Evolutionary conservation across 2,329 filamentous ascomycete genomes (phyloP).

Genomic region (Calonectria hawksworthii): DNA sequence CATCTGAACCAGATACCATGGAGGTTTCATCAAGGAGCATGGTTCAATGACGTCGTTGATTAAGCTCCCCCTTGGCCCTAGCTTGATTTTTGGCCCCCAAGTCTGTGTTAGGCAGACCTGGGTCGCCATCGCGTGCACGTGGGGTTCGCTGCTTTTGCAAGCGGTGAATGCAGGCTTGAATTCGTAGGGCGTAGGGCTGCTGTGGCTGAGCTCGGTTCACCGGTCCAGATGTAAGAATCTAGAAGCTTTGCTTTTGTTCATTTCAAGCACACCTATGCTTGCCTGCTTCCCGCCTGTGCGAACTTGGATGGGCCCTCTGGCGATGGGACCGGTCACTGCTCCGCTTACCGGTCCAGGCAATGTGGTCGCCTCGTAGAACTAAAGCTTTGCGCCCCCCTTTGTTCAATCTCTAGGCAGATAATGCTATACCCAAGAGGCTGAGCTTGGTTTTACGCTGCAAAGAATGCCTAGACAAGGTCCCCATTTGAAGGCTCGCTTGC

Average conservation of each 20-base stretch:
- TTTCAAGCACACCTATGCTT: not conserved
- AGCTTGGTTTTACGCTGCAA: not conserved
- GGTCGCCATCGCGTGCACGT: not conserved
- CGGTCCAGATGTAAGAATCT: not conserved
- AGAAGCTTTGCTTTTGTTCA: not conserved
- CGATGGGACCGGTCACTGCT: not conserved
- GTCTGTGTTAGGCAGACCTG: not conserved
- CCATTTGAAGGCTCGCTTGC: not conserved
- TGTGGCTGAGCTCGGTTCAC: conserved; percentile 1
- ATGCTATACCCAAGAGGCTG: not conserved
- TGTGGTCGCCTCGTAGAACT: not conserved
- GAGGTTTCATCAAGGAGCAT: not conserved
- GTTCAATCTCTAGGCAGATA: not conserved
- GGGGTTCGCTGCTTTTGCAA: not conserved
- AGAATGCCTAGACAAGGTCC: not conserved
- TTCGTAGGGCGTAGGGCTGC: not conserved
- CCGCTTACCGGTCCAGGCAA: not conserved
- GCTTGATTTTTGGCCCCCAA: not conserved
- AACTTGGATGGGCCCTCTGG: not conserved
- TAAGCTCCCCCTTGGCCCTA: not conserved
- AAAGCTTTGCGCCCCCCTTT: not conserved
- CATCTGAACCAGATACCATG: not conserved
- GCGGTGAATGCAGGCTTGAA: too few relatives aligned
- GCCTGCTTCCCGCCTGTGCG: not conserved
- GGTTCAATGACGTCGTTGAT: conserved; percentile 4